Base-by-base conservation (phyloP, 1,284 basidiomycete species). In the Marasmius tenuissimus region DNA sequence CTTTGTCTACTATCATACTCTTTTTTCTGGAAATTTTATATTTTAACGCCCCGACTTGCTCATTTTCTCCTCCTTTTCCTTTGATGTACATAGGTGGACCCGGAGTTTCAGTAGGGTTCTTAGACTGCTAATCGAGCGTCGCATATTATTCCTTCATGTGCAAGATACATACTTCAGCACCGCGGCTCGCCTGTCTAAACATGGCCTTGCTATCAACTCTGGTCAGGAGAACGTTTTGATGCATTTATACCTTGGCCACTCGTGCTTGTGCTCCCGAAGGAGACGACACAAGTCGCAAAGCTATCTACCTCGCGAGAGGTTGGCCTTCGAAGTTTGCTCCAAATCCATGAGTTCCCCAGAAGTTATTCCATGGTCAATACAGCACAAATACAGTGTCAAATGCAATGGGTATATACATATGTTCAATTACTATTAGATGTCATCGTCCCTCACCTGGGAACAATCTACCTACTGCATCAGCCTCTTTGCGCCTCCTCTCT, bases 401-500 rank as follows among this genome's bases (percentile, higher is more conserved):
- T 59, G 53, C 58, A 52, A 35, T 60, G 58, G 45, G 54, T 39
- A 27, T 39, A 27, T 62, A 61, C 60, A 61, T 10, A 42, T 57
- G 56, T 49, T 45, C 37, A 55, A 55, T 60, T 53, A 40, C 47
- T 56, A 39, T 11, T n/a, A 16, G 18, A 14, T 12, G 37, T 73
- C 69, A 83, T 61, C 86, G 82, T 61, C 76, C 83, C 75, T 88
- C 86, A 22, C 86, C 87, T 51, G 87, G 88, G 72, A 85, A 89
- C 52, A 89, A 70, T 65, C 88, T 80, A 18, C 89, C 86, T 55
- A 93, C 83, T 20, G 83, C 81, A 58, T 94, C 92, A n/a, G 91
- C 91, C 73, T 96, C 92, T 66, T 84, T 89, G 66, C 89, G 81
- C 58, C 93, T 82, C 68, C 80, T 85, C 69, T 94, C 89, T 7